Conservation (phyloP, 768 basidiomycete species). For the Dictyophora rubrovolvata region DNA sequence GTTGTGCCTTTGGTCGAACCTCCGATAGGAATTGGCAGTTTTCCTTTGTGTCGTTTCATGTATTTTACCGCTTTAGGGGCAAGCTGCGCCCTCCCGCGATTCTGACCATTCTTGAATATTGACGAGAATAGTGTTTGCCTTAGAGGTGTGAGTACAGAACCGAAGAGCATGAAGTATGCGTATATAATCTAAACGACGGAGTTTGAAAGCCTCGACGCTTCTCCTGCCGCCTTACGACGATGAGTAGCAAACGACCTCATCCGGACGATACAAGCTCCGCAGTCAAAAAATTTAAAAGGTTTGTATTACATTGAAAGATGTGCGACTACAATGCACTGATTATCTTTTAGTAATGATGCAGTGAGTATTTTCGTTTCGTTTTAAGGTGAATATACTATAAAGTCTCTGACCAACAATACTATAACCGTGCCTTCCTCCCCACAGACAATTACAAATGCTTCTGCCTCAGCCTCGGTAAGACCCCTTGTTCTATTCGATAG, state of each 20-base stretch:
- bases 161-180: not conserved
- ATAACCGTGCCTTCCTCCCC: constrained; percentile 47
- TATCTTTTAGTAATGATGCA: constrained; percentile 37
- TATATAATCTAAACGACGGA: not conserved
- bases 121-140: constrained; percentile 1
- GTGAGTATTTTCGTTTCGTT: constrained; percentile 48
- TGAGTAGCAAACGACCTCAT: constrained; percentile 9
- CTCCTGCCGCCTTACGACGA: not conserved
- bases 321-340: constrained; percentile 13
- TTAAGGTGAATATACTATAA: constrained; percentile 64
- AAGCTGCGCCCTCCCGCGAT: constrained; percentile 41
- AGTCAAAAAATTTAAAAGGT: constrained; percentile 43
- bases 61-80: constrained; percentile 80
- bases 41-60: constrained; percentile 84
- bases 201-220: not conserved
- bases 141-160: constrained; percentile 7
- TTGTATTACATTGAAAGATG: constrained; percentile 12
- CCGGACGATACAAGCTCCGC: constrained; percentile 5
- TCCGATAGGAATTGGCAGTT: constrained; percentile 74
- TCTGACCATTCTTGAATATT: not conserved
- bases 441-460: constrained; percentile 44
- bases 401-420: constrained; percentile 49
- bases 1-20: constrained; percentile 92
- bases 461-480: constrained; percentile 35
- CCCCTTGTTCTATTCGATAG: not conserved